Base-by-base conservation (phyloP, 2,329 filamentous ascomycete species). In the Boeremia lycopersici region DNA sequence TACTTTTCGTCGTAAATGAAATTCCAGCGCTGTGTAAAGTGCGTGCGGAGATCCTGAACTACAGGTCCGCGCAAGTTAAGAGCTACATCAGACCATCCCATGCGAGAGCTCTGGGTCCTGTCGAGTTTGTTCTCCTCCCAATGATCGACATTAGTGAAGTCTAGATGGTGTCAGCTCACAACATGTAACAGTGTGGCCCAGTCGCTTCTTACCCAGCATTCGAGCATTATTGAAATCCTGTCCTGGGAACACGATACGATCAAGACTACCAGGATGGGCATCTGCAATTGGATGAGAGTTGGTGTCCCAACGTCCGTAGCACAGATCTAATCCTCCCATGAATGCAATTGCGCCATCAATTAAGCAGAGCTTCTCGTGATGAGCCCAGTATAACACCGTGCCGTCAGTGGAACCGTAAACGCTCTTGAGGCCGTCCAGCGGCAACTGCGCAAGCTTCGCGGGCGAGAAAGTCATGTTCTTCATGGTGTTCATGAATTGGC, bases 171-270 rank as follows among this genome's bases (percentile, higher is more conserved):
- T 73, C 53, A 72, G 64, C 17, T 34, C 5, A 12, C 6, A 6
- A 6, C 1, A 28, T 17, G 15, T 28, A 1, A 3, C 2, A 17
- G 17, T 2, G 1, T 23, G 9, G n/a, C n/a, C 15, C 93, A 6
- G 6, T 19, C 30, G 48, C 67, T 73, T 95, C 69, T 73, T 95
- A 73, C 71, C 93, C 71, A 89, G 89, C 30, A 96, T 86, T 46
- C 82, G 82, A 23, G 91, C 91, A 64, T 96, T 96, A 77, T 96
- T 96, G 79, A 90, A 96, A 67, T 96, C 93, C 70, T 96, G 93
- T 1, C 93, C 92, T 0, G 91, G 90, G 74, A 93, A 96, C 10
- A 96, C 75, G 38, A 90, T 91, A 25, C 84, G 79, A 54, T 91
- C 85, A 23, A 96, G 72, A 71, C 96, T 84, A 3, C 85, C 85